Conservation (phyloP, 2,329 filamentous ascomycete genomes). For the Scytalidium sp. region DNA sequence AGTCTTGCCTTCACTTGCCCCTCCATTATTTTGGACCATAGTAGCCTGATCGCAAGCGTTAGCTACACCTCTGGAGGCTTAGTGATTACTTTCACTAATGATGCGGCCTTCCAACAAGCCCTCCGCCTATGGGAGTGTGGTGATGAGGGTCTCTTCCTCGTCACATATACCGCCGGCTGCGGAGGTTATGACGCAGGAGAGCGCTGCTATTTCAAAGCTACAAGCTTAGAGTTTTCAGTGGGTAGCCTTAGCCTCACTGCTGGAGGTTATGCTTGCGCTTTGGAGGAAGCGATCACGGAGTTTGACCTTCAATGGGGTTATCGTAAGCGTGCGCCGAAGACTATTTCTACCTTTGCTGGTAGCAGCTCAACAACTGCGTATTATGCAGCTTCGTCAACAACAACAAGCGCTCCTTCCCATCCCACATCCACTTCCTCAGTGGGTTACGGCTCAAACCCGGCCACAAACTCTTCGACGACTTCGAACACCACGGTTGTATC, state of each 20-base stretch:
- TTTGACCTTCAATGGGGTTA: neutral
- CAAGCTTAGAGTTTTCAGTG: slow-evolving; percentile 7
- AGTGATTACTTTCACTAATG: slow-evolving; percentile 1
- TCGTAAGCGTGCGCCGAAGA: neutral
- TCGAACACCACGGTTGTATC: too few relatives aligned
- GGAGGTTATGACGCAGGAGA: slow-evolving; percentile 23
- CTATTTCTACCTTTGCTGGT: too few relatives aligned
- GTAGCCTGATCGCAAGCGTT: slow-evolving; percentile 13
- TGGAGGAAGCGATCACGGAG: neutral
- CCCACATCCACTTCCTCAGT: neutral
- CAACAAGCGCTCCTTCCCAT: too few relatives aligned
- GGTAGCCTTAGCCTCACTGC: neutral
- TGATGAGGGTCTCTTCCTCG: slow-evolving; percentile 16
- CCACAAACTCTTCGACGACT: too few relatives aligned
- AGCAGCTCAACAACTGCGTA: too few relatives aligned
- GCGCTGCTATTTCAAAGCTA: slow-evolving; percentile 28
- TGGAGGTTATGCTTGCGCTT: neutral
- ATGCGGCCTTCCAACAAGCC: neutral
- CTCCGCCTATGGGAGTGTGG: neutral
- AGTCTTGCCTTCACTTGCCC: too few relatives aligned
- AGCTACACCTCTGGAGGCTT: neutral
- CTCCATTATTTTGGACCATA: slow-evolving; percentile 29
- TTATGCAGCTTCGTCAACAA: too few relatives aligned
- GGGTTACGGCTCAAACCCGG: slow-evolving; percentile 8
- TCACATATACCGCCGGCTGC: slow-evolving; percentile 24